Evolutionary conservation across 495 filamentous ascomycete genomes (phyloP), one percentile per base, ranked within the genome.

Genomic region (Tuber microsphaerosporum): DNA sequence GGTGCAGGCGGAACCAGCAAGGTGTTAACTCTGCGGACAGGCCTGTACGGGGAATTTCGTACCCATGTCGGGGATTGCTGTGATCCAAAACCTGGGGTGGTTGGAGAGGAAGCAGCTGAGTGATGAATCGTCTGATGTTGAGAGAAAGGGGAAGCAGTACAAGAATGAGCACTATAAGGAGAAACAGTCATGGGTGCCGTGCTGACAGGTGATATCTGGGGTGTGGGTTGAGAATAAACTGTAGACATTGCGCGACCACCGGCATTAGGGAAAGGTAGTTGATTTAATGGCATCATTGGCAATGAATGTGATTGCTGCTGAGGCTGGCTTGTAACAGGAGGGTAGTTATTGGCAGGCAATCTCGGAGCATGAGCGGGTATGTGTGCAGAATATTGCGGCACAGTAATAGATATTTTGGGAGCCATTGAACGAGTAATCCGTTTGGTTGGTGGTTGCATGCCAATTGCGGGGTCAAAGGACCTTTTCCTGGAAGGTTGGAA

Each of bases 1-100:
- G 92, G 92, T 0, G 93, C 92, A 71, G 95, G 93, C 19, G 94
- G 95, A 43, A 95, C 92, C 26, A 97, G 87, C 31, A 99, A 87
- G 5, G 93, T 97, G 76, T 93, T 93, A 72, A 97, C 92, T 73
- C 91, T 88, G 73, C 94, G 91, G 42, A 99, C 90, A 6, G 95
- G 95, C 76, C 91, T 92, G 84, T 98, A 99, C 1, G 95, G 95
- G 70, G 96, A 98, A 76, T 88, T 89, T 34, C 91, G 85, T 42
- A 84, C 77, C 70, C 80, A 82, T 26, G 83, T 84, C 17, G 84
- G 81, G 69, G 88, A 85, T 75, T 87, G 87, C 78, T 91, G 89
- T 76, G 89, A 85, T 51, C 74, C 76, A 71, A 82, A 75, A 20
- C 78, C 76, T 3, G 80, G 77, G 8, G 81, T 82, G n/a, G 71